Conservation (phyloP, 148 eudicot species). For the Camellia sinensis region DNA sequence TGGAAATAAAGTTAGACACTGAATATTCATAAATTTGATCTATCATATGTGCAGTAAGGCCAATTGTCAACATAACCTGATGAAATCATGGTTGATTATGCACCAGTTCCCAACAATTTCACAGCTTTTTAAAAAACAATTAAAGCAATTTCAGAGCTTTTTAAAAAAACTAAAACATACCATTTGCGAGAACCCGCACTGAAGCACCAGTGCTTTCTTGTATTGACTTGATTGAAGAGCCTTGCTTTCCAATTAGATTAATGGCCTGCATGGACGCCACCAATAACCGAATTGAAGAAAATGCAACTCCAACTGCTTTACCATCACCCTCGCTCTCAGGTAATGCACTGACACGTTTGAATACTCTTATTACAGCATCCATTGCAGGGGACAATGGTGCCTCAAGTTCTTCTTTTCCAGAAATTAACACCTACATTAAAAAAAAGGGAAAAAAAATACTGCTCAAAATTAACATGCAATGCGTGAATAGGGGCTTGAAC, state of each 20-base stretch:
- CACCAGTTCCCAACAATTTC: neutral
- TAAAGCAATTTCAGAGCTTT: neutral
- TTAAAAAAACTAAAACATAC: slow-evolving; percentile 31
- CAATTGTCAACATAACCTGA: neutral
- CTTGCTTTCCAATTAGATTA: slow-evolving; percentile 54
- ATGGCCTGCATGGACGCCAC: slow-evolving; percentile 51
- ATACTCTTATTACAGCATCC: slow-evolving; percentile 54
- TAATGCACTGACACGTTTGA: slow-evolving; percentile 49
- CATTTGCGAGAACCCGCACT: slow-evolving; percentile 67
- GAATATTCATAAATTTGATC: no score
- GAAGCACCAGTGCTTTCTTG: slow-evolving; percentile 80
- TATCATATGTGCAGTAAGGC: no score
- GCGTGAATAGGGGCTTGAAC: neutral
- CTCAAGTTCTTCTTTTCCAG: slow-evolving; percentile 56
- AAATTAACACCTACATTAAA: slow-evolving; percentile 38
- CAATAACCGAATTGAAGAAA: slow-evolving; percentile 43
- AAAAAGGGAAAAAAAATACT: neutral
- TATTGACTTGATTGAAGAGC: slow-evolving; percentile 48
- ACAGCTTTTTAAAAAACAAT: neutral
- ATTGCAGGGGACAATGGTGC: slow-evolving; percentile 48
- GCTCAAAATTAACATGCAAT: neutral
- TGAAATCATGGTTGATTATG: neutral
- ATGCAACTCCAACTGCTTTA: slow-evolving; percentile 21
- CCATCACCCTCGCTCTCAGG: slow-evolving; percentile 37
- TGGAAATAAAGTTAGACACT: no score